Evolutionary conservation across 768 basidiomycete genomes (phyloP), one percentile per base, ranked within the genome.

Genomic region (Crucibulum laeve): DNA sequence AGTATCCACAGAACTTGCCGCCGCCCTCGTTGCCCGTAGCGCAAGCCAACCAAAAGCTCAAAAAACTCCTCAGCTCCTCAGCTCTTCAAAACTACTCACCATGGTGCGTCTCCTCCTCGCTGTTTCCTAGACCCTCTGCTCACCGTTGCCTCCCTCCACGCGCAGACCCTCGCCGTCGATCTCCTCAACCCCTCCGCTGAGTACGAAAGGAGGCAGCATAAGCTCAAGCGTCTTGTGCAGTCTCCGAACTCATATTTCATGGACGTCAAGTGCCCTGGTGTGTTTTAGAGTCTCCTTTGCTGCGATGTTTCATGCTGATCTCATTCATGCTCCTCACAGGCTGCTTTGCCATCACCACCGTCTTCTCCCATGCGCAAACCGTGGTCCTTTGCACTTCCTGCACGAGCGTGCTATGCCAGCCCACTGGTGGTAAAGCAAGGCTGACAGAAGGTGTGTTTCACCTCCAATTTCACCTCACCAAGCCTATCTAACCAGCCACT

Each of bases 201-300:
- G 65, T 69, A 80, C 57, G 89, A 95, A 73, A 84, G 73, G 69
- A 84, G 76, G 68, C 85, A 82, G 68, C 95, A 98, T 87, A 98
- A 98, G 80, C 89, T 97, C 68, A 98, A 99, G 82, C 87, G 93
- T 66, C 85, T 98, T 58, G 96, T 99, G 56, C 96, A 97, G 72
- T 86, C 86, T 42, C 96, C 96, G 53, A 92, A 97, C 73, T 98
- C 95, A 25, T 98, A 91, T 74, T 98, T 98, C 74, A 98, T 99
- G 96, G 96, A 99, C 60, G 94, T 98, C 58, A 99, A 98, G 71
- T 98, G 95, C 73, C 85, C 95, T 57, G 93, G 91, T 91, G 49
- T 47, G 84, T 17, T 34, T 36, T 39, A 13, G 26, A 36, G 18
- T 33, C 19, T 17, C 33, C 40, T 42, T 33, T 26, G 4, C 25